Evolutionary conservation across 306 rosid species (phyloP).

Genomic region (Prunus mume): DNA sequence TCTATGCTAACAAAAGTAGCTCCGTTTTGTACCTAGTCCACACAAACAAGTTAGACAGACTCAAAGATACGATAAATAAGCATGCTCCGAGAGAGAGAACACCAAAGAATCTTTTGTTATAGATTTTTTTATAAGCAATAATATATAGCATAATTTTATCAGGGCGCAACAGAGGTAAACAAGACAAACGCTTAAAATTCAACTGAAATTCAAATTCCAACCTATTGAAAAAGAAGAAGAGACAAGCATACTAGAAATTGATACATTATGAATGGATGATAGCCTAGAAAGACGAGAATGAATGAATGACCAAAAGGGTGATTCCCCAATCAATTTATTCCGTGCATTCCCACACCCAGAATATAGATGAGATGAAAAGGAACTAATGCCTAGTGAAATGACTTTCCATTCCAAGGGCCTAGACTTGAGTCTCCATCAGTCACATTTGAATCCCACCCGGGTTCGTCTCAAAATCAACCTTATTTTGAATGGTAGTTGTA

Average conservation of each 20-base stretch:
- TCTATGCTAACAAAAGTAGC: slow-evolving; percentile 85
- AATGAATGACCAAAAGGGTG: not conserved
- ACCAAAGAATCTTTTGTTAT: not conserved
- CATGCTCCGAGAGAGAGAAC: not conserved
- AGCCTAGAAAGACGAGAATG: no score
- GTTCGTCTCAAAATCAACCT: no score
- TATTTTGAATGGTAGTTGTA: no score
- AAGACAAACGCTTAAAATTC: not conserved
- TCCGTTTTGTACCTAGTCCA: slow-evolving; percentile 82
- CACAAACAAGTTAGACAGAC: not conserved
- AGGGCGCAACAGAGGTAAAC: not conserved
- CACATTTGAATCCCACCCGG: no score
- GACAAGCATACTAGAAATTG: not conserved
- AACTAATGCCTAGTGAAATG: no score
- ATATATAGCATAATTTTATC: not conserved
- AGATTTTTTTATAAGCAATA: not conserved
- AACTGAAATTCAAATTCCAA: not conserved
- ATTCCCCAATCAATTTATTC: not conserved
- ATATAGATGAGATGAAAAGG: not conserved
- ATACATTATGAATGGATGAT: not conserved
- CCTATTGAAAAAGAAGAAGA: no score
- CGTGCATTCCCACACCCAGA: no score
- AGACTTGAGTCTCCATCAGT: no score
- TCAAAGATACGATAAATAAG: not conserved
- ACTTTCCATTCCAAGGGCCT: no score